These are phyloP conservation scores for Skeletonema potamos DNA, from an alignment of 108 stramenopile species.

Conservation along the genomic window DNA sequence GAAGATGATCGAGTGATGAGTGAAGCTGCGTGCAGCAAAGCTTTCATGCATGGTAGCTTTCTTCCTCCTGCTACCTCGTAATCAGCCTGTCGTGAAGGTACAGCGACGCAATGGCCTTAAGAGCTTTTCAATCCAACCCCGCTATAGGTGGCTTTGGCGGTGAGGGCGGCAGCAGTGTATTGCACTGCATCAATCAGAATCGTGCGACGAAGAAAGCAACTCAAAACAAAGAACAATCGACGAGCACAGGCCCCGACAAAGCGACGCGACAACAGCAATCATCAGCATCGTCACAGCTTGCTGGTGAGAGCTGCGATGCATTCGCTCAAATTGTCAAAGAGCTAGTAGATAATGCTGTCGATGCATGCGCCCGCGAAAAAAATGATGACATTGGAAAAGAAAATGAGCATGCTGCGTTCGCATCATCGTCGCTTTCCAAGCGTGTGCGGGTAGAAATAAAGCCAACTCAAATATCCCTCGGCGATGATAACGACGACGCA, in stretches of 20 bases:
- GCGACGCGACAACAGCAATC: neutral
- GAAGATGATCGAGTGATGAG: too few relatives aligned
- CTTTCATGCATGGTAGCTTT: too few relatives aligned
- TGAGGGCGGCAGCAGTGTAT: conserved; percentile 29
- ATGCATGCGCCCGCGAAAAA: conserved; percentile 58
- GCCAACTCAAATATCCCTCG: neutral
- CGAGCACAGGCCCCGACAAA: neutral
- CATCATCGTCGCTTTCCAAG: conserved; percentile 1
- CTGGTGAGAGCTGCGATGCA: conserved; percentile 51
- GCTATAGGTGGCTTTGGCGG: conserved; percentile 83
- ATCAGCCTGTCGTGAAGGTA: too few relatives aligned
- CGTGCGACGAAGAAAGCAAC: neutral
- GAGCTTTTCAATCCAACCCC: conserved; percentile 80
- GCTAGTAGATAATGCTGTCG: conserved; percentile 89
- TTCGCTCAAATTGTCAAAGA: conserved; percentile 90
- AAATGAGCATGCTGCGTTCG: neutral
- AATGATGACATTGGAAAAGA: conserved; percentile 4
- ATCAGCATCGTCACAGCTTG: neutral
- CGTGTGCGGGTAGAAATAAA: conserved; percentile 52
- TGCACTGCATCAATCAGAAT: neutral
- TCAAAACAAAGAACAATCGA: conserved; percentile 7
- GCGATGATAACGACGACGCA: conserved; percentile 5
- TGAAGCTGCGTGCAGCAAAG: too few relatives aligned
- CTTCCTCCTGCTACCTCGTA: neutral
- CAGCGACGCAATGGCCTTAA: conserved; percentile 60